phyloP scores from a whole-genome alignment of 768 basidiomycete species.

The Macrolepiota dolichaula region DNA sequence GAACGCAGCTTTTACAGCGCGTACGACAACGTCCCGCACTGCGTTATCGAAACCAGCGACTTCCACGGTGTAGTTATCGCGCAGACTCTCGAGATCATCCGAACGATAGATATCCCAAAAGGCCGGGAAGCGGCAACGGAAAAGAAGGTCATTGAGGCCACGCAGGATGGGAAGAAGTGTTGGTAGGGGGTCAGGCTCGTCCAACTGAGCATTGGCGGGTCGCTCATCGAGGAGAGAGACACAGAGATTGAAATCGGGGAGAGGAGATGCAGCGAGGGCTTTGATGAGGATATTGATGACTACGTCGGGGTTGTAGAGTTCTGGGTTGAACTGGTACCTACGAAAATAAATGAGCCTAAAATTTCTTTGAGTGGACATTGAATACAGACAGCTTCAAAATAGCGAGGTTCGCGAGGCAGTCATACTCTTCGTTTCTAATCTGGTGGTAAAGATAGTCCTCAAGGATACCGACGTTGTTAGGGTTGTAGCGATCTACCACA shows the following conservation, averaged over 20 bases:
- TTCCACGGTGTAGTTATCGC: slow-evolving; percentile 87
- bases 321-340: slow-evolving; percentile 96
- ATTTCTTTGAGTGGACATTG: slow-evolving; percentile 16
- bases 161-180: slow-evolving; percentile 65
- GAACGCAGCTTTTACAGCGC: slow-evolving; percentile 77
- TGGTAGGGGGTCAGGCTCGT: slow-evolving; percentile 82
- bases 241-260: slow-evolving; percentile 93
- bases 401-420: slow-evolving; percentile 92
- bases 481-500: slow-evolving; percentile 88
- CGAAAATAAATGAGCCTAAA: neutral
- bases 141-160: slow-evolving; percentile 64
- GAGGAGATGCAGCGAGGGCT: slow-evolving; percentile 77
- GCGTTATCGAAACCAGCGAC: slow-evolving; percentile 80
- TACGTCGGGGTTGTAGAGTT: slow-evolving; percentile 89
- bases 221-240: slow-evolving; percentile 89
- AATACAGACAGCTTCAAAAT: slow-evolving; percentile 77
- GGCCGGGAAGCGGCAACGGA: slow-evolving; percentile 82
- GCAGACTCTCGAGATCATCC: slow-evolving; percentile 61
- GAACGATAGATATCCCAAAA: slow-evolving; percentile 82
- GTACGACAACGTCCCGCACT: slow-evolving; percentile 73
- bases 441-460: slow-evolving; percentile 98
- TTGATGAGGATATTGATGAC: slow-evolving; percentile 94
- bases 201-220: slow-evolving; percentile 46
- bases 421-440: slow-evolving; percentile 87
- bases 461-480: slow-evolving; percentile 86